A percentile compares a stretch with the other conserved stretches of the same genome.
These are phyloP conservation scores for Morella rubra DNA, from an alignment of 306 rosid species.

Conservation along the genomic window DNA sequence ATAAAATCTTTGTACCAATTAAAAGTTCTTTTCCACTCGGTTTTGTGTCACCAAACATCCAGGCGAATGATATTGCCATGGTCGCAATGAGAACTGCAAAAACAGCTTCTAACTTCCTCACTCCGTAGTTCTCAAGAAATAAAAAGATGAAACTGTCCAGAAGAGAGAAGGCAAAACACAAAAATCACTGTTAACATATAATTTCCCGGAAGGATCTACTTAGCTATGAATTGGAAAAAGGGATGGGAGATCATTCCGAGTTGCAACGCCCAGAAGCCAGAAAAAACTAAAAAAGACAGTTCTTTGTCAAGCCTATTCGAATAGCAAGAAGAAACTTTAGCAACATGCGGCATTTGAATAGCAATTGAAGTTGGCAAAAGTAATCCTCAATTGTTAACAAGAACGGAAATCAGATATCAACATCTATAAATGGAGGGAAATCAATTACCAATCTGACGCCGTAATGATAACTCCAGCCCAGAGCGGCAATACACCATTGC, in stretches of 20 bases:
- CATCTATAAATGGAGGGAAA: background rate
- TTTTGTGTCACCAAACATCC: conserved; percentile 84
- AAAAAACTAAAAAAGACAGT: background rate
- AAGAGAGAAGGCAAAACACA: conserved; percentile 25
- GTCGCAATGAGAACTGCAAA: conserved; percentile 76
- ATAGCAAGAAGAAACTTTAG: background rate
- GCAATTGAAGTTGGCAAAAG: background rate
- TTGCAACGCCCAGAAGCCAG: background rate
- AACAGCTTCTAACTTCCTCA: conserved; percentile 89
- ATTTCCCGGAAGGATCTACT: background rate
- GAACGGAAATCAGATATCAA: background rate
- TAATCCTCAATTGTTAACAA: background rate
- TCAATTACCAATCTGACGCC: conserved; percentile 75
- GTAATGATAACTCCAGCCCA: conserved; percentile 89
- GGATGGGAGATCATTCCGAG: background rate
- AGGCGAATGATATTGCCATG: conserved; percentile 82
- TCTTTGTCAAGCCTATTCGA: background rate
- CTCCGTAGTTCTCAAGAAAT: conserved; percentile 88
- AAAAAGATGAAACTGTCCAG: conserved; percentile 68
- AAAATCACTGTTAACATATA: conserved; percentile 31
- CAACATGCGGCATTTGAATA: background rate
- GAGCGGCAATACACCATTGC: conserved; percentile 65
- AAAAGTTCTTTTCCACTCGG: conserved; percentile 71
- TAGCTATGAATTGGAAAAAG: conserved; percentile 5
- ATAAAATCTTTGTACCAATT: conserved; percentile 44